These are phyloP conservation scores for Strigomonas culicis DNA, from an alignment of 208 protist species.

Conservation along the genomic window DNA sequence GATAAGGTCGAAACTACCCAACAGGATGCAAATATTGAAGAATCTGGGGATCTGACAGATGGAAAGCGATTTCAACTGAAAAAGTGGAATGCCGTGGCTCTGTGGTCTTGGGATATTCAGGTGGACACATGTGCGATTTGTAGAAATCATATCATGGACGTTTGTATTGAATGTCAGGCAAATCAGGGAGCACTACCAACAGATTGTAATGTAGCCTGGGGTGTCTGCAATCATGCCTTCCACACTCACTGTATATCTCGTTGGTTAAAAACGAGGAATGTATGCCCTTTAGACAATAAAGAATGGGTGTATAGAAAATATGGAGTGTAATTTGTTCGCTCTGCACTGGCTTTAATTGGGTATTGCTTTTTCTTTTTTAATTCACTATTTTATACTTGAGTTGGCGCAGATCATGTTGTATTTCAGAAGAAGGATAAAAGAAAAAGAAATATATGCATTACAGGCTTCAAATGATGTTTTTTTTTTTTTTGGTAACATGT, in stretches of 20 bases:
- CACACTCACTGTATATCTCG: slow-evolving; percentile 99
- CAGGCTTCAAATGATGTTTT: too few species aligned
- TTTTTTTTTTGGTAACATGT: not conserved
- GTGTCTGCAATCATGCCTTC: slow-evolving; percentile 98
- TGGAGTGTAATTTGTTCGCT: slow-evolving; percentile 56
- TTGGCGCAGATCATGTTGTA: not conserved
- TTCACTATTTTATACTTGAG: not conserved
- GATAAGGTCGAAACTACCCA: not conserved
- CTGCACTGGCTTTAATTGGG: not conserved
- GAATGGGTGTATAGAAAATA: slow-evolving; percentile 98
- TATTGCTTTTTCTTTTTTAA: not conserved
- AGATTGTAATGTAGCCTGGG: slow-evolving; percentile 98
- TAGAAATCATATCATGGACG: slow-evolving; percentile 98
- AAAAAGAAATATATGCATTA: too few species aligned
- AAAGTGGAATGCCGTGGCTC: slow-evolving; percentile 98
- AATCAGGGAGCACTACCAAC: slow-evolving; percentile 89
- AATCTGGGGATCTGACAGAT: slow-evolving; percentile 10
- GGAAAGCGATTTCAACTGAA: slow-evolving; percentile 84
- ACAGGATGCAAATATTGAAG: slow-evolving; percentile 16
- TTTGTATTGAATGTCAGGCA: slow-evolving; percentile 98
- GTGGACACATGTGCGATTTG: slow-evolving; percentile 99
- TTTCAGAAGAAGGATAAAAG: too few species aligned
- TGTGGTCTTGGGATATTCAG: slow-evolving; percentile 98
- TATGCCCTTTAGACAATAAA: slow-evolving; percentile 97
- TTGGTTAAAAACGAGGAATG: slow-evolving; percentile 98